A percentile compares a stretch with the other conserved stretches of the same genome.
Evolutionary conservation across 2,329 filamentous ascomycete species (phyloP).

Genomic region (Apiospora kogelbergensis): DNA sequence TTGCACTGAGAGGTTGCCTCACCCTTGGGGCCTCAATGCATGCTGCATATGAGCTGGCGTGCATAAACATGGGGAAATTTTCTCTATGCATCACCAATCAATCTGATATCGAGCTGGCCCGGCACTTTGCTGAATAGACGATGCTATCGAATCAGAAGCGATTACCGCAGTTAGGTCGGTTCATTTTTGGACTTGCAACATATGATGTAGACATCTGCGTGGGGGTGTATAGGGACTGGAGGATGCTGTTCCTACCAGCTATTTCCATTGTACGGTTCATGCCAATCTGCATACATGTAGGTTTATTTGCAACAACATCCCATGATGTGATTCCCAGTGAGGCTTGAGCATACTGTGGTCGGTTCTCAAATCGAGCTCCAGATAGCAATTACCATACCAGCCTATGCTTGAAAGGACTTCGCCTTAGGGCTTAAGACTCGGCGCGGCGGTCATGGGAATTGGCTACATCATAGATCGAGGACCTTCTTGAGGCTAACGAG

Average conservation of each 20-base stretch:
- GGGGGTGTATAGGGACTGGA: neutral
- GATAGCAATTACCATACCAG: neutral
- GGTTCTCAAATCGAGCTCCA: neutral
- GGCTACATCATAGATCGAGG: neutral
- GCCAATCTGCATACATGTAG: too few species aligned
- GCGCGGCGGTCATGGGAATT: neutral
- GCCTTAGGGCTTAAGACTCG: too few species aligned
- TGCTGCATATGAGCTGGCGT: slow-evolving; percentile 2
- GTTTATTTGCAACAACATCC: too few species aligned
- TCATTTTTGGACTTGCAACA: neutral
- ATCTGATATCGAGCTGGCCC: neutral
- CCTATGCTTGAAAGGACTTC: neutral
- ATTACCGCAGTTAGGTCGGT: neutral
- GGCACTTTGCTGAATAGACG: neutral
- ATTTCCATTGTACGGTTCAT: neutral
- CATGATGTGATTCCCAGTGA: neutral
- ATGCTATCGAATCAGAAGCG: neutral
- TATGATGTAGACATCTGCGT: neutral
- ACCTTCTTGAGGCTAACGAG: neutral
- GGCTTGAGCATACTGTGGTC: neutral
- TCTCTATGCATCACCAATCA: neutral
- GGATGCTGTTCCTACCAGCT: neutral
- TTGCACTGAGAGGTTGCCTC: slow-evolving; percentile 4
- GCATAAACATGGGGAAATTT: neutral
- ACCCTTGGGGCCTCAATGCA: slow-evolving; percentile 3